phyloP scores from a whole-genome alignment of 257 asterid genomes.

The Echites panduratus region DNA sequence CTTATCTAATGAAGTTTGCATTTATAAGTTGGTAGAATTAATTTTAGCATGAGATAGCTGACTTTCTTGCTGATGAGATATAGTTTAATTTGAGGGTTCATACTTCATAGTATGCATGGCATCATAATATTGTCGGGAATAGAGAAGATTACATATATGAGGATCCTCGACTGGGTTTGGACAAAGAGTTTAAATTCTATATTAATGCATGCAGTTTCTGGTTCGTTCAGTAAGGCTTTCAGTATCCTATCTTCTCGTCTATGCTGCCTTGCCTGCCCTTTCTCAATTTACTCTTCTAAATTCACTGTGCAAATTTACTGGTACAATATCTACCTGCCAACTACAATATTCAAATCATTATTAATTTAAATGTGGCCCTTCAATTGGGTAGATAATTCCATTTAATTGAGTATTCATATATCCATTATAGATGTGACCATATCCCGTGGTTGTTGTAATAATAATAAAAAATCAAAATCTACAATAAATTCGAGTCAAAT shows the following conservation, averaged over 20 bases:
- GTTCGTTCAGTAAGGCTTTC: neutral
- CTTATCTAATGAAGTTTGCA: too few relatives aligned
- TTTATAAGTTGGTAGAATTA: too few relatives aligned
- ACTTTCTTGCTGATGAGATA: too few relatives aligned
- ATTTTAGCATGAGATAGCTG: too few relatives aligned
- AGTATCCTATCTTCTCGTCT: slow-evolving; percentile 2
- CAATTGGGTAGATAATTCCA: neutral
- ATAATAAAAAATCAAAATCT: too few relatives aligned
- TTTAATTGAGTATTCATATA: too few relatives aligned
- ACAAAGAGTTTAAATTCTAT: neutral
- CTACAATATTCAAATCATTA: neutral
- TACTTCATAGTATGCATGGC: neutral
- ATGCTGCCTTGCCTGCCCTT: neutral
- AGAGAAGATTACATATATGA: too few relatives aligned
- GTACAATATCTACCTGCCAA: neutral
- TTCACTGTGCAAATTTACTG: neutral
- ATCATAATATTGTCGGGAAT: neutral
- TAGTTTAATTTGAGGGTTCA: too few relatives aligned
- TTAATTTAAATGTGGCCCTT: neutral
- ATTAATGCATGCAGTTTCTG: slow-evolving; percentile 4
- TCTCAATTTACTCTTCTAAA: neutral
- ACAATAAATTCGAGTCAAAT: too few relatives aligned
- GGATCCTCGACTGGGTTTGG: neutral
- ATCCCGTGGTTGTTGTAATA: neutral
- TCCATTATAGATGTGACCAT: neutral